phyloP scores from a whole-genome alignment of 768 basidiomycete genomes.

The Calocera cornea region DNA sequence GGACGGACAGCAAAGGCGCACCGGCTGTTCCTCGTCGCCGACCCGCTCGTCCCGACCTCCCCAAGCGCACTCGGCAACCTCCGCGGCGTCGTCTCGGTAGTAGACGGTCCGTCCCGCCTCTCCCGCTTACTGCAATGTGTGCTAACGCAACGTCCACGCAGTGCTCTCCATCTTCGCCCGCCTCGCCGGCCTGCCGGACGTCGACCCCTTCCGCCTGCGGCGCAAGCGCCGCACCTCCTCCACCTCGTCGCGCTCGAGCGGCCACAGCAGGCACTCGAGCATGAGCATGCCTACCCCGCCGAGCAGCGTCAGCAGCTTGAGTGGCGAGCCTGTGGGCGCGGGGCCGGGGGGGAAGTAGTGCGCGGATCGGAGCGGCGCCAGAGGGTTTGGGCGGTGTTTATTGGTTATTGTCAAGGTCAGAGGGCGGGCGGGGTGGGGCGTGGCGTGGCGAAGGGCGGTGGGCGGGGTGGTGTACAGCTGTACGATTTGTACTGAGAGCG shows the following conservation, averaged over 20 bases:
- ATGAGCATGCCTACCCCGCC: not conserved
- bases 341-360: not conserved
- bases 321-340: not conserved
- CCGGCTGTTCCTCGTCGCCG: conserved; percentile 62
- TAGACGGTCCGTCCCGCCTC: conserved; percentile 46
- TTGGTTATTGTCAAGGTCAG: too few relatives aligned
- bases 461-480: not conserved
- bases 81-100: conserved; percentile 62
- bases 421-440: too few relatives aligned
- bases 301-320: not conserved
- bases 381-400: too few relatives aligned
- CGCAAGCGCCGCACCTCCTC: conserved; percentile 70
- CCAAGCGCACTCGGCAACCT: conserved; percentile 12
- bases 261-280: not conserved
- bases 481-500: not conserved
- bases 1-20: conserved; percentile 69
- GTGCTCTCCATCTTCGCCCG: conserved; percentile 71
- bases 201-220: conserved; percentile 67
- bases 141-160: conserved; percentile 18
- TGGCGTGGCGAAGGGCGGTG: too few relatives aligned
- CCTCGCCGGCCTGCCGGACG: conserved; percentile 53
- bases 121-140: not conserved
- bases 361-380: too few relatives aligned
- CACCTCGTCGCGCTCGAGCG: conserved; percentile 29
- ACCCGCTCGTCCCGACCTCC: conserved; percentile 24